Evolutionary conservation across 2,329 filamentous ascomycete species (phyloP), one percentile per base, ranked within the genome.

Genomic region (Penicillium vulpinum): DNA sequence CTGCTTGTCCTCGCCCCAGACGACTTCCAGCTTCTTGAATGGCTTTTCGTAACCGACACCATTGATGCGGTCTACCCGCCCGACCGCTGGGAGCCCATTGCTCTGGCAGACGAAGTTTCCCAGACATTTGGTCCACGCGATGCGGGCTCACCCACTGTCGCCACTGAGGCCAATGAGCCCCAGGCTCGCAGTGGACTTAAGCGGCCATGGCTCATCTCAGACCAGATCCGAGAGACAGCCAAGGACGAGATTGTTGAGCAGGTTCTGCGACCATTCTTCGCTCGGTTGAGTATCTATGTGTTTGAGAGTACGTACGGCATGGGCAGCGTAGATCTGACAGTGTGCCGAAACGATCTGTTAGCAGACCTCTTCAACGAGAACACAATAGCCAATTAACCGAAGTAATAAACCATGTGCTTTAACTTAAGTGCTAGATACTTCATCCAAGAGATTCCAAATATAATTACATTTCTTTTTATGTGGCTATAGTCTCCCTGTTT

Each of bases 21-120:
- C 65, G 94, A 99, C 72, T 99, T 97, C 76, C 94, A 97, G 74
- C 84, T 97, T n/a, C 89, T 96, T 68, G 91, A 97, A 78, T 99
- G 94, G 94, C 85, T 97, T 4, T 99, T 96, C 73, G 88, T 99
- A 54, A 96, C 92, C 2, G 94, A 99, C 74, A 97, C 93, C 15
- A 92, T 97, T 62, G 94, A 99, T 67, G 92, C 94, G 1, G 90
- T 99, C 33, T 96, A 99, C 75, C 87, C 90, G 13, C 87, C 91
- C 0, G 77, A 85, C 15, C 78, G 81, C 50, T 88, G 88, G 76
- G 83, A 86, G 58, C 83, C 91, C 1, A 79, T 89, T 3, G 91
- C 91, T 3, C 82, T 97, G 5, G 88, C 90, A 0, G 94, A 97
- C 66, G 90, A 94, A 67, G 81, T 96, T 9, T 88, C 90, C 0